Evolutionary conservation across 2,329 filamentous ascomycete species (phyloP), one percentile per base, ranked within the genome.

Genomic region (Ophiostoma himal-ulmi): DNA sequence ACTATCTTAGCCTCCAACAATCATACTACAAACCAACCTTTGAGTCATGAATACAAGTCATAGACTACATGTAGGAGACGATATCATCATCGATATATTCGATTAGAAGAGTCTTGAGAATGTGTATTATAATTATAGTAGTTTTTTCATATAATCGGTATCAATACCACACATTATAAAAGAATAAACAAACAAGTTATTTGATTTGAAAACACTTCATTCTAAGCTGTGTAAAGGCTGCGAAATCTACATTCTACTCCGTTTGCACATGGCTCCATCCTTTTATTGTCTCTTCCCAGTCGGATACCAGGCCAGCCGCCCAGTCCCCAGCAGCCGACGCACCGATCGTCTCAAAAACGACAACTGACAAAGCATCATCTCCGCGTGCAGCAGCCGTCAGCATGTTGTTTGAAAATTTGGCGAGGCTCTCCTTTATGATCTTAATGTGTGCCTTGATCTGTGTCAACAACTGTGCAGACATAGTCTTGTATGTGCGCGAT

Each of bases 231-330:
- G 14, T n/a, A 57, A 13, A 30, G 30, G 30, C 30, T 30, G 30
- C 3, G 30, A 30, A 30, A 30, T 30, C 30, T 30, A 30, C 1
- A 26, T 22, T 62, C 44, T 71, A 74, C 70, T 81, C 80, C 73
- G 78, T 76, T 73, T 76, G 78, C 3, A 80, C 77, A 67, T 75
- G 74, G 20, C 73, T 73, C 78, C 80, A 80, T 44, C 80, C 80
- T 71, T 77, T 78, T 2, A 81, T 75, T 5, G 77, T 76, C 64
- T 81, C 78, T 67, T 77, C 74, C 81, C 81, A 82, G 67, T 77
- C 79, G 37, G 79, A 76, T 30, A 79, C 73, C n/a, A 81, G 74
- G 30, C 71, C 71, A 1, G 76, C 77, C 7, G 77, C 76, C 80
- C 80, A 82, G 60, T 77, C 74, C 71, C 80, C 79, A 13, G 77